Percentiles rank a stretch among this genome's conserved stretches.
Conservation (phyloP, 2,329 filamentous ascomycete genomes). For the Oidium heveae region DNA sequence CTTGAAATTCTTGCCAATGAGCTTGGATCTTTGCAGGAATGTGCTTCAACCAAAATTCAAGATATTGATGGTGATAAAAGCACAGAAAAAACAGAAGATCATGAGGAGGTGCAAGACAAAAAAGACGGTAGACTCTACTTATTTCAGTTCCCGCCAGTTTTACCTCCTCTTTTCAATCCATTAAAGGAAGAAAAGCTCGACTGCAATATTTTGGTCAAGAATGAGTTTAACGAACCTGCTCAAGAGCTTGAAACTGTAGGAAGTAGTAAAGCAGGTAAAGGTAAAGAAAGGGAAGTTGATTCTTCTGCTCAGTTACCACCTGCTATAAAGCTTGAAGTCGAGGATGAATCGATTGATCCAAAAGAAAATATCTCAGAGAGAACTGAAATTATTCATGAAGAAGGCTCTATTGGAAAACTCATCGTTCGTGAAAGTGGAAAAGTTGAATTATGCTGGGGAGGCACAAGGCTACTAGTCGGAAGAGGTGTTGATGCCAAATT, state of each 20-base stretch:
- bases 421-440: constrained; percentile 35
- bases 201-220: constrained; percentile 1
- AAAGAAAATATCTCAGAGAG: constrained; percentile 6
- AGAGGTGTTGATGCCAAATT: constrained; percentile 28
- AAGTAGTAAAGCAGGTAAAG: background rate
- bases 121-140: constrained; percentile 32
- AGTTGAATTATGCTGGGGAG: constrained; percentile 37
- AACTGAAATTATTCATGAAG: constrained; percentile 16
- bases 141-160: constrained; percentile 37
- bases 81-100: constrained; percentile 6
- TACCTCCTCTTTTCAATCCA: constrained; percentile 24
- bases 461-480: constrained; percentile 25
- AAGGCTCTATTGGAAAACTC: constrained; percentile 34
- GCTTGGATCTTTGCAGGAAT: constrained; percentile 17
- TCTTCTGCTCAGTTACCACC: background rate
- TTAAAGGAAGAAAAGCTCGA: constrained; percentile 6
- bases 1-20: constrained; percentile 21
- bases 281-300: background rate
- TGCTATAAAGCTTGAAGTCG: background rate
- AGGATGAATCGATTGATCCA: constrained; percentile 2
- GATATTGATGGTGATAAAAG: constrained; percentile 18
- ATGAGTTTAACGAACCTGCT: constrained; percentile 18
- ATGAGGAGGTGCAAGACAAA: constrained; percentile 4
- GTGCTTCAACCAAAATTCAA: constrained; percentile 4
- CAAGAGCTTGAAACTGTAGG: background rate